Evolutionary conservation across 495 filamentous ascomycete species (phyloP), one percentile per base, ranked within the genome.

Genomic region (Annulohypoxylon moriforme): DNA sequence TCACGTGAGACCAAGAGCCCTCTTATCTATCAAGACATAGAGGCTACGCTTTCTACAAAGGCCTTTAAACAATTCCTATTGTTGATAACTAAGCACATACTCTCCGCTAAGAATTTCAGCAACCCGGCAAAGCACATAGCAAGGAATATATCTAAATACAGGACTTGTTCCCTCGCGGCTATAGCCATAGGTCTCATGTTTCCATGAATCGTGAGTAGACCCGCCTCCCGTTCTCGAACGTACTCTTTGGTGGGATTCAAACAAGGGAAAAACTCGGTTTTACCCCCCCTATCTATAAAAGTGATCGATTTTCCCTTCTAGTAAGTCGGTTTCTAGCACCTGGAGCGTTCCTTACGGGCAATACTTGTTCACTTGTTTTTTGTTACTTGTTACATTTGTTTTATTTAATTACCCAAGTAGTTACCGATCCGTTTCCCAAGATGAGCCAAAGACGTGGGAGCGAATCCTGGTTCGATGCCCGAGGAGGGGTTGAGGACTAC

Each of bases 41-140:
- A 50, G 24, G 3, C 49, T 31, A 2, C 1, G 4, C 18, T 29
- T n/a, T 36, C n/a, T 9, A 7, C 57, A 49, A 49, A 47, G 40
- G 3, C 42, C 10, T 33, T 34, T n/a, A 25, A 18, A 61, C 50
- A 57, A 64, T 64, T 5, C 3, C 9, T 16, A 53, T 64, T 64
- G 49, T 64, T 53, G 29, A n/a, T 13, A 18, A 16, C 33, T 20
- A 18, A 47, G 20, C 31, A 16, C 8, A 24, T 53, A 18, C 14
- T 49, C 11, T 13, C 31, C 20, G 42, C 14, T 3, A 20, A 33
- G 18, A 27, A n/a, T 42, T 24, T 20, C 2, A 20, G n/a, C 11
- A 13, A 27, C 33, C 16, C 13, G 20, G 6, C 31, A 40, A 59
- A 59, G 34, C 14, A 16, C 55, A 14, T n/a, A 16, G 13, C 18